Evolutionary conservation across 495 filamentous ascomycete genomes (phyloP).

Genomic region (Aeminium ludgeri): DNA sequence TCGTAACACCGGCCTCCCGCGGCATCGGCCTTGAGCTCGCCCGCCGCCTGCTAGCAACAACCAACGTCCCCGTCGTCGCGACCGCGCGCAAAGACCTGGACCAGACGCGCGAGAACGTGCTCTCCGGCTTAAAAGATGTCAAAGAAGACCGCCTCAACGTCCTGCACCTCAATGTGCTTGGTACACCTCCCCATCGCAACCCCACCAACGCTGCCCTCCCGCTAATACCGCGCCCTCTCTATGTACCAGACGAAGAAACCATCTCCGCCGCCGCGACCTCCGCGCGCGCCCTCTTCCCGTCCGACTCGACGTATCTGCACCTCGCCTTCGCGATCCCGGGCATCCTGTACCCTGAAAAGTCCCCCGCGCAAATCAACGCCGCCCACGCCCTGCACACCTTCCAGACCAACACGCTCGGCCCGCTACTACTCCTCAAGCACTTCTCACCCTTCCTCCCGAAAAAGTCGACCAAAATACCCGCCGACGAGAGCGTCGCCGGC

Average conservation of each 20-base stretch:
- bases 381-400: constrained; percentile 42
- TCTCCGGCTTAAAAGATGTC: constrained; percentile 32
- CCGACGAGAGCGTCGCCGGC: constrained; percentile 2
- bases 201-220: background rate
- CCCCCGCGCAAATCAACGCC: constrained; percentile 43
- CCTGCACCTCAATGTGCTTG: constrained; percentile 42
- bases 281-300: constrained; percentile 29
- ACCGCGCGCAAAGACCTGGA: constrained; percentile 46
- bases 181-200: constrained; percentile 20
- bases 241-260: constrained; percentile 32
- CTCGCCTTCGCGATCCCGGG: constrained; percentile 58
- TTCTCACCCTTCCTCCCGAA: constrained; percentile 49
- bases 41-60: constrained; percentile 46
- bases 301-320: constrained; percentile 37
- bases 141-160: constrained; percentile 35
- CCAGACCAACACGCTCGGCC: constrained; percentile 54
- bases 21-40: constrained; percentile 61
- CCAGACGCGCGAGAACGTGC: constrained; percentile 34
- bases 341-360: constrained; percentile 58
- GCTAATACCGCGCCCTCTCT: constrained; percentile 13
- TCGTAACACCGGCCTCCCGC: constrained; percentile 51
- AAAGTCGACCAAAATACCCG: constrained; percentile 20
- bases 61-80: constrained; percentile 50
- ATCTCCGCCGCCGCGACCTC: constrained; percentile 29
- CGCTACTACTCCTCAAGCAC: constrained; percentile 58